Base-by-base conservation (phyloP, 345 rosid genomes). In the Corchorus olitorius region DNA sequence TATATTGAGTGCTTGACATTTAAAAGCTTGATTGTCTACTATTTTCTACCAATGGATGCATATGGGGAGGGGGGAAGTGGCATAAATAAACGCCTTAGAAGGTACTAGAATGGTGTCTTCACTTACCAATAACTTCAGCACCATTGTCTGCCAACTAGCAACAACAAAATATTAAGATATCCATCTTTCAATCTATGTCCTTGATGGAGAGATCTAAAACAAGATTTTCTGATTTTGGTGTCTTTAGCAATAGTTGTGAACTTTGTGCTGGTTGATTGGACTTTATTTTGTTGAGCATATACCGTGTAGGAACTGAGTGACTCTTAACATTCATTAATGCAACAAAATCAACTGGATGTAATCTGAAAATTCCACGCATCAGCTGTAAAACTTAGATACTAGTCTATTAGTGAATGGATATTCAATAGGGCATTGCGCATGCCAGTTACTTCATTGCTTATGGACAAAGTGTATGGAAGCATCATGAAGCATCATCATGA, bases 401-500 rank as follows among this genome's bases (percentile, higher is more conserved):
- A 52, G 35, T 35, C 61, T 14, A 4, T 3, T 4, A 49, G 49
- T 56, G 69, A 68, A 76, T 45, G 56, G 55, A 70, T 56, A 8
- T 70, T 63, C 41, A 76, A 19, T 87, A 96, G n/a, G 99, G 98
- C 93, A 86, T 83, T 93, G 78, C 84, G 94, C 75, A 96, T 93
- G 99, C 94, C 98, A 49, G 88, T 92, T 69, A 77, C 83, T 83
- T 82, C 92, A 74, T 61, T 96, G 85, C 97, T 90, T 65, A 43
- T 82, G 66, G 92, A 89, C 59, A 82, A 91, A 97, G 97, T 90
- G 72, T 55, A 77, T n/a, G n/a, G n/a, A n/a, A n/a, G n/a, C n/a
- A n/a, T n/a, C n/a, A n/a, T n/a, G 50, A 83, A 76, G 71, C 62
- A 8, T 70, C 74, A 43, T 50, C 71, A 22, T 33, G 37, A 64